These are phyloP conservation scores for Cutaneotrichosporon sp. DNA, from an alignment of 1,284 basidiomycete species.

Conservation along the genomic window DNA sequence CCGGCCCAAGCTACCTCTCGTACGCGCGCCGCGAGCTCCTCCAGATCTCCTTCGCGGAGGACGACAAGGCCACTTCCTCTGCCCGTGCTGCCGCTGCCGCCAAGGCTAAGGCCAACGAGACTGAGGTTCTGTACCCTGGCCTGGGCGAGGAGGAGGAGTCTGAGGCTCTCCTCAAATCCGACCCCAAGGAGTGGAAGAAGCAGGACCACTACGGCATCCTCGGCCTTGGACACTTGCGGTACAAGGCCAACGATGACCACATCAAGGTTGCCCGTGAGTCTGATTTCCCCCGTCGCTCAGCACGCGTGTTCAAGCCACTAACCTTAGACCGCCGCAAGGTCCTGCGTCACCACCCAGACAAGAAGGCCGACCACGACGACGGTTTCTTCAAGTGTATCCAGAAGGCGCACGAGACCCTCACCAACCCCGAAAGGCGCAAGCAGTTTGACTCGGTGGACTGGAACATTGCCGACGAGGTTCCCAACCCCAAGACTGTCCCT, in stretches of 20 bases:
- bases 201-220: slow-evolving; percentile 98
- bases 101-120: slow-evolving; percentile 56
- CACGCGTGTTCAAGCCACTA: no score
- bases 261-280: slow-evolving; percentile 92
- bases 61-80: slow-evolving; percentile 54
- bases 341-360: slow-evolving; percentile 97
- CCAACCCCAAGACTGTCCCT: slow-evolving; percentile 58
- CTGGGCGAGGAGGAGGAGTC: slow-evolving; percentile 88
- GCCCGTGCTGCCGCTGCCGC: slow-evolving; percentile 55
- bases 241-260: slow-evolving; percentile 81
- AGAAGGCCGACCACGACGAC: slow-evolving; percentile 96
- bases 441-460: slow-evolving; percentile 98
- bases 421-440: slow-evolving; percentile 76
- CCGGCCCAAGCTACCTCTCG: slow-evolving; percentile 75
- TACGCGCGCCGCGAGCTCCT: slow-evolving; percentile 70
- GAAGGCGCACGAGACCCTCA: slow-evolving; percentile 91
- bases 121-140: slow-evolving; percentile 73
- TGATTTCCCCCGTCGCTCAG: no score
- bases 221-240: slow-evolving; percentile 84
- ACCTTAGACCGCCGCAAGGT: slow-evolving; percentile 90
- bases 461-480: slow-evolving; percentile 71
- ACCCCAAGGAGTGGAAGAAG: slow-evolving; percentile 99
- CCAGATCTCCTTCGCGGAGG: slow-evolving; percentile 70
- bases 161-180: slow-evolving; percentile 64
- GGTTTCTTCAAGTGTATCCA: slow-evolving; percentile 99